A percentile compares a stretch with the other conserved stretches of the same genome.
phyloP scores from a whole-genome alignment of 169 alveolate species.

The Cryptosporidium muris region DNA sequence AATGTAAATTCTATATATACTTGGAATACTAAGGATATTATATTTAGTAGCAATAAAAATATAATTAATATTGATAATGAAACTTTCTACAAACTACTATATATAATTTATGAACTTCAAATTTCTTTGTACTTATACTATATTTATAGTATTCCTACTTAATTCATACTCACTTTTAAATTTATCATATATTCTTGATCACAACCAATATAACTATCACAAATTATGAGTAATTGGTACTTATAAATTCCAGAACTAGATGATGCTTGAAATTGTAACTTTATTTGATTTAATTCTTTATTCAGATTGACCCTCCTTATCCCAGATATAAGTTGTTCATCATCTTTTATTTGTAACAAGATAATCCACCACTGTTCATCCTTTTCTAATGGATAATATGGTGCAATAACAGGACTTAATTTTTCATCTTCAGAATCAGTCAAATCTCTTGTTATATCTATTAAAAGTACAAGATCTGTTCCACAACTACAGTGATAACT shows the following conservation, averaged over 20 bases:
- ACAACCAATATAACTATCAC: constrained; percentile 85
- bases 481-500: constrained; percentile 44
- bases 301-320: constrained; percentile 63
- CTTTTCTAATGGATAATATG: constrained; percentile 94
- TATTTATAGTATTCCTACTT: too few relatives aligned
- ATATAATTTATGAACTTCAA: too few relatives aligned
- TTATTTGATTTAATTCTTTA: constrained; percentile 75
- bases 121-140: too few relatives aligned
- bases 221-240: constrained; percentile 71
- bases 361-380: constrained; percentile 99
- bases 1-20: too few relatives aligned
- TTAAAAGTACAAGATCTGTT: constrained; percentile 67
- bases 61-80: too few relatives aligned
- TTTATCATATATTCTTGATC: constrained; percentile 79
- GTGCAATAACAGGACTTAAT: constrained; percentile 31
- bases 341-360: constrained; percentile 85
- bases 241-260: constrained; percentile 76
- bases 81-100: too few relatives aligned
- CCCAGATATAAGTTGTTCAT: constrained; percentile 72
- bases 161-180: too few relatives aligned
- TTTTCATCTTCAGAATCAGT: constrained; percentile 70
- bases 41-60: too few relatives aligned
- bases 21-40: too few relatives aligned
- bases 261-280: constrained; percentile 85
- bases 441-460: constrained; percentile 75